These are phyloP conservation scores for Chlamydomonas reinhardtii DNA, from an alignment of 163 green algal genomes.

Conservation along the genomic window DNA sequence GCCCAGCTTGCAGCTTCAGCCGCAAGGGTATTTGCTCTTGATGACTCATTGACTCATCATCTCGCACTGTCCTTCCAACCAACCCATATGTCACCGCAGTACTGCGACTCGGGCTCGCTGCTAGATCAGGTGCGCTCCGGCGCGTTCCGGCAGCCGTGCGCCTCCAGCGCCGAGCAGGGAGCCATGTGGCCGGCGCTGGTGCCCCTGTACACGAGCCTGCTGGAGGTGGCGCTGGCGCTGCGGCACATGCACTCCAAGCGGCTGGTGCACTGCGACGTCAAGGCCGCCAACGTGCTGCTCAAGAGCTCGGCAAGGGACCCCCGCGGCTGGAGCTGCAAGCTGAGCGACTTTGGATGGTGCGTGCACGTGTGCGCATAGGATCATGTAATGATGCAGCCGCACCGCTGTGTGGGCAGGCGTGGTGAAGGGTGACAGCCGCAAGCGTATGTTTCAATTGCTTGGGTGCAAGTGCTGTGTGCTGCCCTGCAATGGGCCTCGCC, in stretches of 20 bases:
- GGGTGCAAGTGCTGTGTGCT: no score
- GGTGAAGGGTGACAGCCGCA: no score
- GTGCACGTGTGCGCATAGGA: no score
- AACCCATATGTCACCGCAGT: no score
- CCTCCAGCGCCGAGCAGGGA: not conserved
- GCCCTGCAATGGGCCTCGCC: no score
- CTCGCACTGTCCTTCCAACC: no score
- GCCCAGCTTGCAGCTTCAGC: no score
- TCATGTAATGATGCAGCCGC: no score
- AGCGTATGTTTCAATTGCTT: no score
- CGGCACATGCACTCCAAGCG: not conserved
- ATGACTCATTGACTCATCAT: no score
- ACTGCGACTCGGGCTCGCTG: constrained; percentile 45
- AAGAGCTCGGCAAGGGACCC: not conserved
- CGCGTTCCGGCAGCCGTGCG: constrained; percentile 6
- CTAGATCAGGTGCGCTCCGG: constrained; percentile 13
- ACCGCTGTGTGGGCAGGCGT: no score
- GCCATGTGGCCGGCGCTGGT: constrained; percentile 34
- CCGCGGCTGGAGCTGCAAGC: not conserved
- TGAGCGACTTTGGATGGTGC: constrained; percentile 24
- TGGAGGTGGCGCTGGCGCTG: constrained; percentile 12
- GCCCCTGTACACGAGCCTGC: constrained; percentile 29
- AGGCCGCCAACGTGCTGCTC: not conserved
- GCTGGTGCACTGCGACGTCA: not conserved
- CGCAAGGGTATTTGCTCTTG: no score